phyloP scores from a whole-genome alignment of 2,329 filamentous ascomycete species.

The Colletotrichum sp. region DNA sequence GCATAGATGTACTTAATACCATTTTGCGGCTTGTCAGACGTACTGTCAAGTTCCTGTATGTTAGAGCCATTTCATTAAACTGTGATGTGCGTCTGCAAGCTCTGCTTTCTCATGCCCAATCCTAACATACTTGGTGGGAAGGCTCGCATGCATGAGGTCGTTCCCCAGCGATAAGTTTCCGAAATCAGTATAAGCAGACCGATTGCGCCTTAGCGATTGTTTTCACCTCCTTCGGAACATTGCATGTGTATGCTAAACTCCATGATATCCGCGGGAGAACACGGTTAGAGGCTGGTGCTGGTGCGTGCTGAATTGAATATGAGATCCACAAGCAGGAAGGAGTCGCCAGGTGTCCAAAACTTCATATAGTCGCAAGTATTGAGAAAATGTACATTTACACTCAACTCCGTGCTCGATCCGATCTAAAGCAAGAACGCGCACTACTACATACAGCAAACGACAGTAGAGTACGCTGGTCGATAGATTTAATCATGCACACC shows the following conservation, averaged over 20 bases:
- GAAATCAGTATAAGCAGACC: not conserved
- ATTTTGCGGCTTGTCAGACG: not conserved
- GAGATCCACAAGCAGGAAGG: not conserved
- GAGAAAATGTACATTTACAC: not conserved
- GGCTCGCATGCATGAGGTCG: not conserved
- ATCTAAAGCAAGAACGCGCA: not conserved
- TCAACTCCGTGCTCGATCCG: not conserved
- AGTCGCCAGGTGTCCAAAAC: not conserved
- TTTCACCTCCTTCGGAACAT: not conserved
- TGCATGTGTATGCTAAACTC: not conserved
- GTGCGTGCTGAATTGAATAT: not conserved
- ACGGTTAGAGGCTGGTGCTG: not conserved
- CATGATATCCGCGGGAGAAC: not conserved
- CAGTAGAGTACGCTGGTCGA: not conserved
- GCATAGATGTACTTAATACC: constrained; percentile 17
- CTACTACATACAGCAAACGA: not conserved
- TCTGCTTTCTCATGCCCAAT: not conserved
- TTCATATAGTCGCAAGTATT: not conserved
- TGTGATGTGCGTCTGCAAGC: not conserved
- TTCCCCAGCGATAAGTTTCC: not conserved
- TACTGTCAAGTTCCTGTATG: not conserved
- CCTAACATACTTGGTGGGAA: not conserved
- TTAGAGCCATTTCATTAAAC: not conserved
- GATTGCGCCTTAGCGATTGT: not conserved
- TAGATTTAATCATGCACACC: not conserved